A percentile compares a stretch with the other conserved stretches of the same genome.
These are phyloP conservation scores for Backusella mclennaniae DNA, from an alignment of 192 early-diverging fungal species.

Conservation along the genomic window DNA sequence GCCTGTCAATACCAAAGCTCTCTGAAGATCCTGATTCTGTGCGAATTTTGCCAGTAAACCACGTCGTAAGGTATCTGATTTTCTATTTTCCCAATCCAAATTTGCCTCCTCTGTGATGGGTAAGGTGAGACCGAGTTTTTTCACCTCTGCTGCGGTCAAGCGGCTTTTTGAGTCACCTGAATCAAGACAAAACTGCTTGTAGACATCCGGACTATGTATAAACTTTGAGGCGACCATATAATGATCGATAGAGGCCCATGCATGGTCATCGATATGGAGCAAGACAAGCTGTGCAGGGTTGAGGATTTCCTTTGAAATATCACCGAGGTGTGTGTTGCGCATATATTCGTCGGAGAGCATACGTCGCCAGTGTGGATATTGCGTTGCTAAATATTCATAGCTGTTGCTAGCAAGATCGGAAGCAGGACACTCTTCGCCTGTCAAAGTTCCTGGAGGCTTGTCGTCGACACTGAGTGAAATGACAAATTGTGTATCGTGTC, in stretches of 20 bases:
- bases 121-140: neutral
- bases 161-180: slow-evolving; percentile 17
- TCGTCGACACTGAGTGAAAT: neutral
- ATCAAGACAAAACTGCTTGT: slow-evolving; percentile 13
- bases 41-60: slow-evolving; percentile 24
- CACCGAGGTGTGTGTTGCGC: slow-evolving; percentile 20
- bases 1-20: slow-evolving; percentile 21
- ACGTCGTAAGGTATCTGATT: slow-evolving; percentile 8
- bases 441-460: slow-evolving; percentile 25
- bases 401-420: slow-evolving; percentile 17
- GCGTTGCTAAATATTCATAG: slow-evolving; percentile 1
- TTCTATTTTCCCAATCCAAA: slow-evolving; percentile 8
- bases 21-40: slow-evolving; percentile 28
- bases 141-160: slow-evolving; percentile 5
- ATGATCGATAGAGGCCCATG: slow-evolving; percentile 31
- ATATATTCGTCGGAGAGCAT: slow-evolving; percentile 30
- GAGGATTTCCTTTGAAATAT: neutral
- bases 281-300: neutral
- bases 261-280: slow-evolving; percentile 27
- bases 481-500: neutral
- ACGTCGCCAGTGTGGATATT: slow-evolving; percentile 27
- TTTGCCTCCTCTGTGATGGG: slow-evolving; percentile 7
- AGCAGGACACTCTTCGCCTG: slow-evolving; percentile 21
- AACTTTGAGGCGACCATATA: slow-evolving; percentile 18
- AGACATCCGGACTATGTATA: slow-evolving; percentile 1